Conservation (phyloP, 306 rosid species). For the Purshia tridentata region DNA sequence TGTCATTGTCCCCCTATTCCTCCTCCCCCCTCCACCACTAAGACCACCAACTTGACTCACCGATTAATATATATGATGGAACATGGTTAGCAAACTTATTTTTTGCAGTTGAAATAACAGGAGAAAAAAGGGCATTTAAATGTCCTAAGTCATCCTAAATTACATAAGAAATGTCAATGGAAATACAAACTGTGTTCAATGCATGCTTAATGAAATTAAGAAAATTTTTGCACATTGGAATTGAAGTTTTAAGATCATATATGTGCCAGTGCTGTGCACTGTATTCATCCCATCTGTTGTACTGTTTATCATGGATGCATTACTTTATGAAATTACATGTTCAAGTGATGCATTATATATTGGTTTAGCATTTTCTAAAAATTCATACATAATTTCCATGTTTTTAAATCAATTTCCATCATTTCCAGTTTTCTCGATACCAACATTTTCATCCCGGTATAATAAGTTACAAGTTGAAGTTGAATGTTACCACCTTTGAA, state of each 20-base stretch:
- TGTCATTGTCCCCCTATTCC: neutral
- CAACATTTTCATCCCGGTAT: slow-evolving; percentile 14
- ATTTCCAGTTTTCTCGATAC: neutral
- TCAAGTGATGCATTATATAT: neutral
- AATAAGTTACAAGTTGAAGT: neutral
- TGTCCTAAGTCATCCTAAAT: neutral
- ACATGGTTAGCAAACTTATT: neutral
- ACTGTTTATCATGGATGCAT: neutral
- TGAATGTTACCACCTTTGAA: no score
- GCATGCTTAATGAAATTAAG: neutral
- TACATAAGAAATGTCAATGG: no score
- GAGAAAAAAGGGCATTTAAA: neutral
- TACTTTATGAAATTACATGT: neutral
- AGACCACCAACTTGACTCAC: neutral
- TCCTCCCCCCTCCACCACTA: neutral
- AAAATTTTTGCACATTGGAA: neutral
- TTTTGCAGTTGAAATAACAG: neutral
- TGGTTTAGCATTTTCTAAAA: neutral
- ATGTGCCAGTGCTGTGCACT: neutral
- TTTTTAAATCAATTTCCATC: neutral
- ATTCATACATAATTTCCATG: neutral
- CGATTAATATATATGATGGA: neutral
- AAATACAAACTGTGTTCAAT: neutral
- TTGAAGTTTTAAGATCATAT: neutral
- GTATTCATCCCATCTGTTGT: no score